Percentiles rank a stretch among this genome's conserved stretches.
phyloP scores from a whole-genome alignment of 2,329 filamentous ascomycete genomes.

The Didymella segeticola region DNA sequence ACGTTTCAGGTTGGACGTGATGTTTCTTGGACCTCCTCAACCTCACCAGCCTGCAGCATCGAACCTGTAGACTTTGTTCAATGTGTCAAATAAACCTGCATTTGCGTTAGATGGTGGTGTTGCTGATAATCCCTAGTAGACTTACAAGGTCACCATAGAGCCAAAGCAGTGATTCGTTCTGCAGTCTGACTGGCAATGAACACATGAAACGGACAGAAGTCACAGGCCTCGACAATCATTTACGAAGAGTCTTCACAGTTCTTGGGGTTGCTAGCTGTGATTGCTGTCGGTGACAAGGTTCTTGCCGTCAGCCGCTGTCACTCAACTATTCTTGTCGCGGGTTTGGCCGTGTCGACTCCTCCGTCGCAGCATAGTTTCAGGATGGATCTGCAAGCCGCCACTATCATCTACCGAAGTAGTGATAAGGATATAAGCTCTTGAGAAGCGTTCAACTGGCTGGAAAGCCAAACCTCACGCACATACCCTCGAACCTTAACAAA shows the following conservation, averaged over 20 bases:
- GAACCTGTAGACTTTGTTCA: no score
- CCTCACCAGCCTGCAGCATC: constrained; percentile 1
- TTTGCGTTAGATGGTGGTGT: no score
- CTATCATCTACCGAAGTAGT: constrained; percentile 26
- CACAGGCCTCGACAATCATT: no score
- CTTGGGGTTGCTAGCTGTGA: background rate
- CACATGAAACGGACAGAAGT: no score
- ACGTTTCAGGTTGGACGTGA: constrained; percentile 8
- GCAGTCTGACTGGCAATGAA: no score
- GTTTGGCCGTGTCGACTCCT: constrained; percentile 14
- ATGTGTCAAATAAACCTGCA: no score
- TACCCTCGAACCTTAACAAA: background rate
- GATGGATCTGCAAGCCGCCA: constrained; percentile 22
- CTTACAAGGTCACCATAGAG: no score
- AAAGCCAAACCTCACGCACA: background rate
- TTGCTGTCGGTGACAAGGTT: background rate
- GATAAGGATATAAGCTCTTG: constrained; percentile 10
- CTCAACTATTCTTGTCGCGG: constrained; percentile 11
- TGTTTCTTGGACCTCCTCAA: constrained; percentile 5
- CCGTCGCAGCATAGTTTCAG: constrained; percentile 47
- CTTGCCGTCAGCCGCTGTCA: constrained; percentile 16
- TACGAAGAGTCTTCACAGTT: background rate
- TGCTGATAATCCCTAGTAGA: no score
- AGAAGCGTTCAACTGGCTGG: background rate
- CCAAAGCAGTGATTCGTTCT: no score